phyloP scores from a whole-genome alignment of 2,329 filamentous ascomycete genomes.

The Apiospora arundinis region DNA sequence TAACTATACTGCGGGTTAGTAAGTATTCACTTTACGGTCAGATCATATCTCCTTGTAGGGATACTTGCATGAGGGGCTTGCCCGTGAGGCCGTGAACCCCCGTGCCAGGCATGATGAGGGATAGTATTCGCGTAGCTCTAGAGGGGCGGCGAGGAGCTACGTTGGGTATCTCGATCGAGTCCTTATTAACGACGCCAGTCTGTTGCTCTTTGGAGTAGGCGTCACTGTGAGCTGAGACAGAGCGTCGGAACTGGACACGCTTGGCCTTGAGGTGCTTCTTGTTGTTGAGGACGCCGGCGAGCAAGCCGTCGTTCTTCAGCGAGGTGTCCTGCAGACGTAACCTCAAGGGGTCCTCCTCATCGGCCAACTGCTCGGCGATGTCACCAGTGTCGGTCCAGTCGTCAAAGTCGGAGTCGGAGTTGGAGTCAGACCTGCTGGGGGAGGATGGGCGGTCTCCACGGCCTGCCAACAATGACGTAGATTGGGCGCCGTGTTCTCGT shows the following conservation, averaged over 20 bases:
- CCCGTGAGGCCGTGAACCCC: slow-evolving; percentile 90
- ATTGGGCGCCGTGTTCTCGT: slow-evolving; percentile 45
- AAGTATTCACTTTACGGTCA: not conserved
- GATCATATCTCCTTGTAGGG: not conserved
- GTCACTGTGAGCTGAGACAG: slow-evolving; percentile 48
- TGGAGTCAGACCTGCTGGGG: slow-evolving; percentile 50
- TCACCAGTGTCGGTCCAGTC: slow-evolving; percentile 96
- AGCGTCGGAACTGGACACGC: slow-evolving; percentile 71
- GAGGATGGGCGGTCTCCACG: slow-evolving; percentile 50
- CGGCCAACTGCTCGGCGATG: slow-evolving; percentile 87
- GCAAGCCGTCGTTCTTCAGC: slow-evolving; percentile 68
- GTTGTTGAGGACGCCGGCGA: slow-evolving; percentile 52
- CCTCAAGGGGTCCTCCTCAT: slow-evolving; percentile 81
- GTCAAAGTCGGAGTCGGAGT: slow-evolving; percentile 69
- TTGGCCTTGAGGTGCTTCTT: slow-evolving; percentile 59
- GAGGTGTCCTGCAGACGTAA: slow-evolving; percentile 69
- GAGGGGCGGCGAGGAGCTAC: slow-evolving; percentile 68
- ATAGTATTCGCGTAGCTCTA: slow-evolving; percentile 73
- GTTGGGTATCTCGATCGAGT: slow-evolving; percentile 83
- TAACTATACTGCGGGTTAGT: slow-evolving; percentile 63
- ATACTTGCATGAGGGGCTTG: slow-evolving; percentile 83
- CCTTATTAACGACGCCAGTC: slow-evolving; percentile 62
- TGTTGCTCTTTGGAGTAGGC: slow-evolving; percentile 42
- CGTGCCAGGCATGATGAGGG: slow-evolving; percentile 84
- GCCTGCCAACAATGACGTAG: slow-evolving; percentile 54